Evolutionary conservation across 768 basidiomycete genomes (phyloP), one percentile per base, ranked within the genome.

Genomic region (Suillus americanus): DNA sequence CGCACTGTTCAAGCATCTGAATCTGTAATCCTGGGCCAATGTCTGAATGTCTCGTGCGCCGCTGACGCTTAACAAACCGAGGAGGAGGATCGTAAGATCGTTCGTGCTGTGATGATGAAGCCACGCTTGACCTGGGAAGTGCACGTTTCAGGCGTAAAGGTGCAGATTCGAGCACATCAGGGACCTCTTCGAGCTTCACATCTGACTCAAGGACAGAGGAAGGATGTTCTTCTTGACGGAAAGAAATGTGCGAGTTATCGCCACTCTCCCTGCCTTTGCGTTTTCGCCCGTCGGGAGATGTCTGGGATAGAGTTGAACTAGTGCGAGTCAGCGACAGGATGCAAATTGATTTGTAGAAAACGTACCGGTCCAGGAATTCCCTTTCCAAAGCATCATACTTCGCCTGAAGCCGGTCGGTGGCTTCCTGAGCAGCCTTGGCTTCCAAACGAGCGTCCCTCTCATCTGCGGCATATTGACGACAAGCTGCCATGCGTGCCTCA

Each of bases 361-460:
- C 61, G 61, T 28, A 62, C 54, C n/a, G 33, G 20, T 38, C 57
- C 46, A 50, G 67, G 14, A 35, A 13, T 70, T 71, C 77, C 45
- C 62, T 70, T 63, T 75, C 76, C 65, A 78, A 64, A 20, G 59
- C 46, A 6, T 72, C 71, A 53, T 78, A 80, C 64, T 76, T 76
- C 51, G 61, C 75, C 61, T 74, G 72, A 16, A 84, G 71, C 41
- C 79, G 77, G 43, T 79, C 77, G 40, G 72, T 74, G 65, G 84
- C 82, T 25, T 73, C 74, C 51, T 77, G 77, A 50, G 81, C 73
- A 38, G 78, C 73, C 30, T 77, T 66, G 10, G 78, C 81, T 64
- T 66, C 64, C 59, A 71, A 63, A n/a, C 69, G 53, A 38, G 74
- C 70, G 23, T 67, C 61, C 16, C 66, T 67, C 65, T 78, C 79